A percentile compares a stretch with the other conserved stretches of the same genome.
Conservation (phyloP, 805 yeast genomes). For the Saccharomycopsis synnaedendra region DNA sequence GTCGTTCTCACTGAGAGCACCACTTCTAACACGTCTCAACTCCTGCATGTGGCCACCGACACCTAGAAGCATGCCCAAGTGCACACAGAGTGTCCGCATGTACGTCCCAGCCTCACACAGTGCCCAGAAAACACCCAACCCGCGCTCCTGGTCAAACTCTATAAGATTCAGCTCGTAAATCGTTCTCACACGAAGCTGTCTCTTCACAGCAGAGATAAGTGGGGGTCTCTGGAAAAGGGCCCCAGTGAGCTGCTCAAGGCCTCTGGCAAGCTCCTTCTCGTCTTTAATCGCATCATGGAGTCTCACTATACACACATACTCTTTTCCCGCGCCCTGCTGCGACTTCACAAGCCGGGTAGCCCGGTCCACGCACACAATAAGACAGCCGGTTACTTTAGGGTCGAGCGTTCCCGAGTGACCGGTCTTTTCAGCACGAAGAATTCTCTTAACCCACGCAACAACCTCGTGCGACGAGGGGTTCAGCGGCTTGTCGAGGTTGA, state of each 20-base stretch:
- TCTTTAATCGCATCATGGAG: conserved; percentile 88
- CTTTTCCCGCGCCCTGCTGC: conserved; percentile 99
- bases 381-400: conserved; percentile 97
- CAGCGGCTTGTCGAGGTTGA: conserved; percentile 94
- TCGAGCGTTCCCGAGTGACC: conserved; percentile 99
- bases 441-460: conserved; percentile 98
- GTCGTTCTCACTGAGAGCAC: conserved; percentile 86
- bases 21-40: conserved; percentile 96
- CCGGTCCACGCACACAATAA: conserved; percentile 95
- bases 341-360: conserved; percentile 97
- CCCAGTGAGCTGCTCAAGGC: conserved; percentile 92
- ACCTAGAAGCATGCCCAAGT: conserved; percentile 94
- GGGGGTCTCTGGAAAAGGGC: conserved; percentile 99
- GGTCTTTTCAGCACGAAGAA: conserved; percentile 89
- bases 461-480: conserved; percentile 99
- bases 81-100: conserved; percentile 98
- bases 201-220: conserved; percentile 94
- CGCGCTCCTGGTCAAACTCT: conserved; percentile 95
- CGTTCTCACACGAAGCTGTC: conserved; percentile 97
- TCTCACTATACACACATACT: conserved; percentile 95
- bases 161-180: conserved; percentile 92
- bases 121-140: conserved; percentile 98
- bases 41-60: conserved; percentile 99
- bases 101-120: conserved; percentile 99
- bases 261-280: conserved; percentile 77